Evolutionary conservation across 257 asterid species (phyloP), one percentile per base, ranked within the genome.

Genomic region (Avicennia marina): DNA sequence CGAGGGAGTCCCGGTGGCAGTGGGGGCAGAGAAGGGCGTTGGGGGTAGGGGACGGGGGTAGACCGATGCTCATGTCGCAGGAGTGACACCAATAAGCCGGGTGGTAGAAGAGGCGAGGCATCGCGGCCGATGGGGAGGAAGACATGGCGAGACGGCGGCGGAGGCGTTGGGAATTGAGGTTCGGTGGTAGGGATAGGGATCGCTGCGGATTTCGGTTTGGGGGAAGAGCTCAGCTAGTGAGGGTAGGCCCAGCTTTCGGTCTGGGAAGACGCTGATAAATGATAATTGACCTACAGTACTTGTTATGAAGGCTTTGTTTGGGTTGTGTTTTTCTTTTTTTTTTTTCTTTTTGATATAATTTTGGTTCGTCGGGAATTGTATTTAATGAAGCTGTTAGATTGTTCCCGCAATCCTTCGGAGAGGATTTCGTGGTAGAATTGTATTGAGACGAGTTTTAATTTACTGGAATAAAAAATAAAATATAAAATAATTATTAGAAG

Each of bases 11-110:
- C 62, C 70, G 83, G 67, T 76, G 90, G 81, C 96, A 87, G 82
- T 84, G 86, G 50, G 95, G 98, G 79, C 96, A 87, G 49, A 75
- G 81, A 59, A 81, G 93, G 60, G 94, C 82, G 60, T 66, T 55
- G 13, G 87, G 75, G 53, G 77, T 69, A 8, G 86, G 73, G 60
- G 88, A 70, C 26, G 89, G 84, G 41, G 84, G 85, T 21, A 81
- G 77, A 70, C 82, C 83, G 82, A 90, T 78, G 71, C 87, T 77
- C 95, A 81, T 89, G 84, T 83, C 95, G 70, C 97, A 89, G 25
- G 82, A 81, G 80, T 89, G 89, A 72, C 98, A 87, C 95, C 96
- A 90, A 72, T 75, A 82, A 48, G 87, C 84, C 7, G 87, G 89
- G 76, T 74, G 87, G 73, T 63, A 80, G 72, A 67, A 71, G 72